phyloP scores from a whole-genome alignment of 768 basidiomycete species.

The Galerina marginata region DNA sequence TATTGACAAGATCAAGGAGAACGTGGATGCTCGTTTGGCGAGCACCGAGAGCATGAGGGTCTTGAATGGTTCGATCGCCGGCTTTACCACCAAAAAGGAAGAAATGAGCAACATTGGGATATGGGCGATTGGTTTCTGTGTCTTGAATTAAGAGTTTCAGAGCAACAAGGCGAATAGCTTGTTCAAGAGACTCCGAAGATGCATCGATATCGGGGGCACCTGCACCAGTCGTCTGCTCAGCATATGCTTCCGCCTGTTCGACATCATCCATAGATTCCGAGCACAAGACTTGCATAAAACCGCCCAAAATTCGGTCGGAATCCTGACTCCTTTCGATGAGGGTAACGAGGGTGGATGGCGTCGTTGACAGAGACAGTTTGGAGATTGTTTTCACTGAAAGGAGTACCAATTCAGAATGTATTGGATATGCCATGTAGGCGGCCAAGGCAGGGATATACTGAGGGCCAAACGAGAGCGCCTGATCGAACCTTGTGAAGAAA shows the following conservation, averaged over 20 bases:
- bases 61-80: slow-evolving; percentile 72
- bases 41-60: slow-evolving; percentile 76
- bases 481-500: slow-evolving; percentile 75
- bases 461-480: slow-evolving; percentile 70
- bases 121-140: slow-evolving; percentile 62
- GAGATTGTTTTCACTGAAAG: slow-evolving; percentile 81
- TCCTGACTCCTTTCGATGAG: slow-evolving; percentile 82
- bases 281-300: slow-evolving; percentile 72
- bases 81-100: slow-evolving; percentile 74
- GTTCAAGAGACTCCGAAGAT: slow-evolving; percentile 53
- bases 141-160: slow-evolving; percentile 84
- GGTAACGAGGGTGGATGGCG: slow-evolving; percentile 75
- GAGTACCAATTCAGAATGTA: slow-evolving; percentile 74
- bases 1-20: slow-evolving; percentile 76
- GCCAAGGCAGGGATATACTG: slow-evolving; percentile 83
- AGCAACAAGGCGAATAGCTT: slow-evolving; percentile 76
- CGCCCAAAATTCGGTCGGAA: slow-evolving; percentile 83
- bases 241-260: slow-evolving; percentile 59
- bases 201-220: slow-evolving; percentile 67
- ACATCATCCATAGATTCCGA: slow-evolving; percentile 68
- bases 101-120: slow-evolving; percentile 89
- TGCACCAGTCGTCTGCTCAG: slow-evolving; percentile 72
- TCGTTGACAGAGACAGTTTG: slow-evolving; percentile 65
- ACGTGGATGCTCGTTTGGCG: slow-evolving; percentile 79
- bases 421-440: slow-evolving; percentile 74